Conservation (phyloP, 1,284 basidiomycete genomes). For the Cutaneotrichosporon cyanovorans region DNA sequence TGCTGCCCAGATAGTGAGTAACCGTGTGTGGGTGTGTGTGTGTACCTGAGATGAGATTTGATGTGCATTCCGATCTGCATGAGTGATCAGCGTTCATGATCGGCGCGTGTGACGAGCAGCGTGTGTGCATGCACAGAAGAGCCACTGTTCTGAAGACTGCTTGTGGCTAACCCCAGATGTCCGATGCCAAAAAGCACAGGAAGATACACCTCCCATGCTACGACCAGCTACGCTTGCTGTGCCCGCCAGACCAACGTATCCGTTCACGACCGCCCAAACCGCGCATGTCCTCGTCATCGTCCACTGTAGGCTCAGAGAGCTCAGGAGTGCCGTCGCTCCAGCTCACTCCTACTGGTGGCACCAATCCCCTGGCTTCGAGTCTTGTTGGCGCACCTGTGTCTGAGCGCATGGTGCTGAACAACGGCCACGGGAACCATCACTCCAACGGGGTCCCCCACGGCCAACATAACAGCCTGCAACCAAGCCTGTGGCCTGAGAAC, state of each 20-base stretch:
- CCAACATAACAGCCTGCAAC: conserved; percentile 10
- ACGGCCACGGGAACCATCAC: conserved; percentile 5
- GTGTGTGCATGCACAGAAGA: too few relatives aligned
- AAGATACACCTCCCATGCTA: conserved; percentile 36
- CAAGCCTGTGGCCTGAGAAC: conserved; percentile 9
- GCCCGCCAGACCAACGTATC: conserved; percentile 14
- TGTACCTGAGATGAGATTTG: conserved; percentile 9
- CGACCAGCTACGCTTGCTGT: conserved; percentile 29
- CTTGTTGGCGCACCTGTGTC: too few relatives aligned
- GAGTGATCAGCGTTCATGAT: too few relatives aligned
- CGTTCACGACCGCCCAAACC: conserved; percentile 6
- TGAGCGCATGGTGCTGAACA: not conserved
- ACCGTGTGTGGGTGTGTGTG: too few relatives aligned
- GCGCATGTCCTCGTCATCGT: conserved; percentile 12
- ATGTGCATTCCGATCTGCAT: too few relatives aligned
- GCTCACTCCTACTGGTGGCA: conserved; percentile 2
- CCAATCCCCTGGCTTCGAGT: too few relatives aligned
- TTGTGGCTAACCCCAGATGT: conserved; percentile 2
- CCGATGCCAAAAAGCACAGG: conserved; percentile 28
- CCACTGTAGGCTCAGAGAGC: conserved; percentile 13
- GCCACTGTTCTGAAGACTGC: too few relatives aligned
- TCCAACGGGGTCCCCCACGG: not conserved
- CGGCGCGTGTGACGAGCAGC: too few relatives aligned
- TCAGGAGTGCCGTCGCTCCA: conserved; percentile 9
- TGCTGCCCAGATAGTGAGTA: conserved; percentile 21